phyloP scores from a whole-genome alignment of 1,284 basidiomycete genomes.

The Schizophyllum amplum region DNA sequence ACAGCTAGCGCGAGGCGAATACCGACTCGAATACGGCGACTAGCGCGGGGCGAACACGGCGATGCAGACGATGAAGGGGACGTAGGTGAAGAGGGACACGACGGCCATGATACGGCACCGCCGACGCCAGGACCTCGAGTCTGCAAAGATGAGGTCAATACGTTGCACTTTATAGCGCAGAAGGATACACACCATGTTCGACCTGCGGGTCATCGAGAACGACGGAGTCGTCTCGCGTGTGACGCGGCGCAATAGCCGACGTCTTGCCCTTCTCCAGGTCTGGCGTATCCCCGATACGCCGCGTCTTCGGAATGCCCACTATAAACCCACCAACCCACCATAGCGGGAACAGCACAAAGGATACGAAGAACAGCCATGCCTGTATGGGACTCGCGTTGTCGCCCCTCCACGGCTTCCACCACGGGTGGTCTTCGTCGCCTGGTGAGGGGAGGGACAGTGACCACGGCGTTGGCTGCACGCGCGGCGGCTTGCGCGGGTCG shows the following conservation, averaged over 20 bases:
- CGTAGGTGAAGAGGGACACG: slow-evolving; percentile 63
- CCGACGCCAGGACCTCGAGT: slow-evolving; percentile 61
- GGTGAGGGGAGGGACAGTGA: slow-evolving; percentile 30
- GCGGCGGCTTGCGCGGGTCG: slow-evolving; percentile 60
- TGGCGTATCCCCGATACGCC: slow-evolving; percentile 42
- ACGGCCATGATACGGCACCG: slow-evolving; percentile 65
- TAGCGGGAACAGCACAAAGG: slow-evolving; percentile 64
- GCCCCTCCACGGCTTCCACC: slow-evolving; percentile 32
- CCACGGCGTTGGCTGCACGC: slow-evolving; percentile 53
- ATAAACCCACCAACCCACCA: slow-evolving; percentile 66
- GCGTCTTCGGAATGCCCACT: slow-evolving; percentile 49
- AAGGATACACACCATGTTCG: slow-evolving; percentile 50
- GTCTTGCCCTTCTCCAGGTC: slow-evolving; percentile 47
- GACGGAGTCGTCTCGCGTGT: slow-evolving; percentile 26
- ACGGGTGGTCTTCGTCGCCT: slow-evolving; percentile 21
- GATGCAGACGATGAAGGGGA: slow-evolving; percentile 67
- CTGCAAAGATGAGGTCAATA: slow-evolving; percentile 26
- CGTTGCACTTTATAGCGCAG: slow-evolving; percentile 4
- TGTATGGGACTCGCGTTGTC: slow-evolving; percentile 48
- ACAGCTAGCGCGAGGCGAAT: not conserved
- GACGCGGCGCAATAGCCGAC: not conserved
- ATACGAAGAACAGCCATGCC: slow-evolving; percentile 70
- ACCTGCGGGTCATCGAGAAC: slow-evolving; percentile 70
- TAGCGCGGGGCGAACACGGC: slow-evolving; percentile 46
- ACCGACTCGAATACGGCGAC: not conserved